phyloP scores from a whole-genome alignment of 2,329 filamentous ascomycete species.

The Monosporascus sp. region DNA sequence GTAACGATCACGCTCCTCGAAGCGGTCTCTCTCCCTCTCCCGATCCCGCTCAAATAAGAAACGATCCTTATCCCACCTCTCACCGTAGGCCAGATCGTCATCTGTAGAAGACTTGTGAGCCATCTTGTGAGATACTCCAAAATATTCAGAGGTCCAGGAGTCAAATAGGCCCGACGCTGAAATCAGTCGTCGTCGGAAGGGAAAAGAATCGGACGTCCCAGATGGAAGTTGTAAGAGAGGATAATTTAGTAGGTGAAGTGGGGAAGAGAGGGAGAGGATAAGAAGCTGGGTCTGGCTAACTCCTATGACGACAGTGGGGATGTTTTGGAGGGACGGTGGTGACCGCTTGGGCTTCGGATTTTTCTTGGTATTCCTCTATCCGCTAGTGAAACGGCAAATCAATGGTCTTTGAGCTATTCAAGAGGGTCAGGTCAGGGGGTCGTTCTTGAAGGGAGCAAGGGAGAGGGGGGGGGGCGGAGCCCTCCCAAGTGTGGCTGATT shows the following conservation, averaged over 20 bases:
- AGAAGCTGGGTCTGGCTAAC: neutral
- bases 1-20: constrained; percentile 49
- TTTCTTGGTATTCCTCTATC: too few relatives aligned
- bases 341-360: neutral
- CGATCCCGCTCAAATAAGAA: constrained; percentile 40
- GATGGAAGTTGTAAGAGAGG: neutral
- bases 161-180: neutral
- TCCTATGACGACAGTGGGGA: neutral
- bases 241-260: neutral
- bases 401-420: too few relatives aligned
- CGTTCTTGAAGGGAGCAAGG: too few relatives aligned
- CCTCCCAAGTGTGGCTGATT: neutral
- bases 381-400: too few relatives aligned
- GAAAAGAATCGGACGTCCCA: neutral
- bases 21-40: constrained; percentile 46
- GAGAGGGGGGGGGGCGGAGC: too few relatives aligned
- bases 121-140: constrained; percentile 20
- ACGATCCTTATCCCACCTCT: constrained; percentile 53
- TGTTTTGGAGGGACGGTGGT: neutral
- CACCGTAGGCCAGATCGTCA: constrained; percentile 32
- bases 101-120: constrained; percentile 25
- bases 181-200: neutral
- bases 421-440: too few relatives aligned
- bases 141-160: neutral
- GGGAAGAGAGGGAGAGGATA: neutral